Conservation (phyloP, 2,329 filamentous ascomycete species). For the Alternaria gaisen region DNA sequence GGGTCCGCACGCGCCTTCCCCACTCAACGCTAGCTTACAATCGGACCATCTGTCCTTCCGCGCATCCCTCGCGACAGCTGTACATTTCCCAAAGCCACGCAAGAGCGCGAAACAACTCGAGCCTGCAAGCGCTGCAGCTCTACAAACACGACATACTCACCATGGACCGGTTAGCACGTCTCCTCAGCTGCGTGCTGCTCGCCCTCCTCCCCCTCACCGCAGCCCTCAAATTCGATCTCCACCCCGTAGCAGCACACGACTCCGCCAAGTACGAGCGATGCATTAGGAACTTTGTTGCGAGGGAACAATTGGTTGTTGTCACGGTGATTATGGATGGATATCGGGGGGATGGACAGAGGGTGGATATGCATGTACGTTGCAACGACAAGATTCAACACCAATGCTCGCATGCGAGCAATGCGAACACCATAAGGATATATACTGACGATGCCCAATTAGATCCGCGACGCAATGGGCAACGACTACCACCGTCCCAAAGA, state of each 20-base stretch:
- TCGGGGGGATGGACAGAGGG: slow-evolving; percentile 88
- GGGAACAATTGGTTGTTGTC: slow-evolving; percentile 93
- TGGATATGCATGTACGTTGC: slow-evolving; percentile 89
- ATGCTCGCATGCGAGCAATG: not conserved
- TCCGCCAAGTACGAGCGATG: slow-evolving; percentile 78
- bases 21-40: slow-evolving; percentile 20
- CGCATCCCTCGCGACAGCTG: slow-evolving; percentile 29
- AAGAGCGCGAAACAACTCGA: slow-evolving; percentile 24
- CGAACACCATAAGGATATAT: not conserved
- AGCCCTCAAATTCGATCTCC: slow-evolving; percentile 93
- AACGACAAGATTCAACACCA: not conserved
- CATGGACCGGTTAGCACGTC: slow-evolving; percentile 50
- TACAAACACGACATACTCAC: slow-evolving; percentile 18
- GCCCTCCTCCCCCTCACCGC: slow-evolving; percentile 57
- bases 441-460: slow-evolving; percentile 63
- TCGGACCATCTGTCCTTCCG: slow-evolving; percentile 49
- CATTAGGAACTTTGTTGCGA: slow-evolving; percentile 93
- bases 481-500: slow-evolving; percentile 94
- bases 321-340: slow-evolving; percentile 86
- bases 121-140: slow-evolving; percentile 20
- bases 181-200: slow-evolving; percentile 45
- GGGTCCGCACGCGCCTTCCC: slow-evolving; percentile 23
- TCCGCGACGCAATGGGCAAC: slow-evolving; percentile 93
- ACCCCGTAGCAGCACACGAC: slow-evolving; percentile 71
- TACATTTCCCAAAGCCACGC: slow-evolving; percentile 32